A percentile compares a stretch with the other conserved stretches of the same genome.
Conservation (phyloP, 2,329 filamentous ascomycete genomes). For the Clarireedia homoeocarpa region DNA sequence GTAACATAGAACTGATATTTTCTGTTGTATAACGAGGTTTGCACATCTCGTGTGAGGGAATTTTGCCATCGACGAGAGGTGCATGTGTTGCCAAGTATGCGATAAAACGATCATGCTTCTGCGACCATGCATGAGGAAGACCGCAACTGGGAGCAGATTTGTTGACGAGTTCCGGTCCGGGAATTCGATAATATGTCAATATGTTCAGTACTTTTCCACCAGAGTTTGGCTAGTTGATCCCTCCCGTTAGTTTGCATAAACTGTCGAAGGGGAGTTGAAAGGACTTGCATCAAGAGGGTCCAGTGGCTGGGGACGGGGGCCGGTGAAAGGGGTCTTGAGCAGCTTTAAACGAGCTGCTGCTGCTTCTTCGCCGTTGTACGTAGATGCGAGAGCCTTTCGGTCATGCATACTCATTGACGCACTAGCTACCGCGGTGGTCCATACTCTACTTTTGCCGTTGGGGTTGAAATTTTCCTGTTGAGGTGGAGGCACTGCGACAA, state of each 20-base stretch:
- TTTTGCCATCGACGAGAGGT: constrained; percentile 3
- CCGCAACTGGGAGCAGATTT: constrained; percentile 7
- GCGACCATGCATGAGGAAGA: constrained; percentile 4
- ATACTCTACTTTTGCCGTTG: background rate
- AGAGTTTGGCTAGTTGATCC: background rate
- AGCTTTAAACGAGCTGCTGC: constrained; percentile 1
- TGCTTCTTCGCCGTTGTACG: background rate
- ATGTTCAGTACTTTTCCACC: background rate
- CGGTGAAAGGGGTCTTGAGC: background rate
- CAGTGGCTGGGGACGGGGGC: background rate
- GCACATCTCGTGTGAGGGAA: constrained; percentile 1
- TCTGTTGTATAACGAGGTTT: background rate
- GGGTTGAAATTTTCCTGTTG: background rate
- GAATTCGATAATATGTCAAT: constrained; percentile 1
- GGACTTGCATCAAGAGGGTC: constrained; percentile 1
- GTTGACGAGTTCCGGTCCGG: constrained; percentile 7
- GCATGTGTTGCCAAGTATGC: constrained; percentile 10
- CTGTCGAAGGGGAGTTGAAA: background rate
- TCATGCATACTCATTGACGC: background rate
- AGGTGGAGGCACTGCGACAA: background rate
- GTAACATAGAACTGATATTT: background rate
- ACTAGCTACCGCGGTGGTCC: background rate
- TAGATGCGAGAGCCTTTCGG: background rate
- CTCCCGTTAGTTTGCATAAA: background rate
- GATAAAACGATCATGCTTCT: constrained; percentile 10